Evolutionary conservation across 208 protist genomes (phyloP).

Genomic region (Trypanosoma boissoni): DNA sequence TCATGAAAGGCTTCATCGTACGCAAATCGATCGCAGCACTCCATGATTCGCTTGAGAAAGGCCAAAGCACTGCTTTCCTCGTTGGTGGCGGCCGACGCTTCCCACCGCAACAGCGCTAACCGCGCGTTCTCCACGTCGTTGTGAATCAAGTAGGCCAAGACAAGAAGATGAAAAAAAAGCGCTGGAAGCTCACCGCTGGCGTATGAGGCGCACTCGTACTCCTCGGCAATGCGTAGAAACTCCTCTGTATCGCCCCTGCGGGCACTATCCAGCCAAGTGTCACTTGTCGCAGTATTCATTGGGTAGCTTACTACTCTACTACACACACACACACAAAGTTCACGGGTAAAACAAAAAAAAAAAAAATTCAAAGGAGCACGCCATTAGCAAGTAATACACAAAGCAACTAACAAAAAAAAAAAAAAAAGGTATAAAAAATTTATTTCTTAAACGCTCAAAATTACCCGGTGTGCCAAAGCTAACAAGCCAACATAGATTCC

Average conservation of each 20-base stretch:
- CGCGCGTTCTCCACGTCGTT: not conserved
- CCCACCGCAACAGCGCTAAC: not conserved
- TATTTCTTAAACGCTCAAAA: not conserved
- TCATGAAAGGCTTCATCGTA: not conserved
- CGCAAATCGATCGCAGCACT: not conserved
- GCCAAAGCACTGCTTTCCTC: not conserved
- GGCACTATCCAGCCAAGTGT: not conserved
- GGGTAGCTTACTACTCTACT: not conserved
- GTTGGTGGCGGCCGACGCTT: not conserved
- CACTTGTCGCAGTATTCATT: not conserved
- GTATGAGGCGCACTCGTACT: not conserved
- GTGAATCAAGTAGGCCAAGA: not conserved
- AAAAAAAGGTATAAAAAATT: conserved; percentile 13
- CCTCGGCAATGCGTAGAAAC: not conserved
- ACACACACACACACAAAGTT: conserved; percentile 2
- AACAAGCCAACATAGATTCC: not conserved
- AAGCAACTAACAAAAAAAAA: conserved; percentile 13
- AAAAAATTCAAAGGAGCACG: conserved; percentile 15
- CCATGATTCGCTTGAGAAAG: not conserved
- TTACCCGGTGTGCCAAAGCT: not conserved
- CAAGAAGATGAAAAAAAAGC: not conserved
- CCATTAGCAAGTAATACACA: conserved; percentile 3
- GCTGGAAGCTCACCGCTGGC: not conserved
- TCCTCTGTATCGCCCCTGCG: not conserved
- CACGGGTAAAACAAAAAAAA: conserved; percentile 2